Conservation (phyloP, 2,329 filamentous ascomycete species). For the Helotiales sp. region DNA sequence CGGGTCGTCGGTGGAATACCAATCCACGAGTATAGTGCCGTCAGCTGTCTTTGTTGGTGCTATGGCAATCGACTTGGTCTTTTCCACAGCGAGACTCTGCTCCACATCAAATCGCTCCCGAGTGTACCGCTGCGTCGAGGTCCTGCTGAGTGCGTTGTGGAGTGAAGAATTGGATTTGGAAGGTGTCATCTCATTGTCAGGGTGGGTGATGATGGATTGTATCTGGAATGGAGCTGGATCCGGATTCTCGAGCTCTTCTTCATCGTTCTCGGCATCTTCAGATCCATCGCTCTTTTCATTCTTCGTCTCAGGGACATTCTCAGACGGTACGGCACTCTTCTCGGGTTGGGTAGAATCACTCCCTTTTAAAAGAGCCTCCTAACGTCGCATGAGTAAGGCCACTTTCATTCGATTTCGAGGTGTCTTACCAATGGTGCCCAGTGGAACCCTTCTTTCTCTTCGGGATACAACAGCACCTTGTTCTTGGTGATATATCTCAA, state of each 20-base stretch:
- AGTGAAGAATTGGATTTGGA: conserved; percentile 1
- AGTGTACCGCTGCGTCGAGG: conserved; percentile 13
- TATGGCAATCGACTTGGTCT: conserved; percentile 14
- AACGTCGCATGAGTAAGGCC: neutral
- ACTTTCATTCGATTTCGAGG: neutral
- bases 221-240: conserved; percentile 12
- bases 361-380: conserved; percentile 16
- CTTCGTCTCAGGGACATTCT: neutral
- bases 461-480: conserved; percentile 15
- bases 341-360: neutral
- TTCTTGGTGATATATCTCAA: conserved; percentile 17
- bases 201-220: conserved; percentile 3
- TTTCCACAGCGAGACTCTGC: conserved; percentile 11
- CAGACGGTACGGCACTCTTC: neutral
- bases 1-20: conserved; percentile 53
- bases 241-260: conserved; percentile 1
- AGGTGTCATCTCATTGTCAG: conserved; percentile 4
- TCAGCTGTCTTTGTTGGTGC: conserved; percentile 17
- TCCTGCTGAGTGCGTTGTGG: conserved; percentile 11
- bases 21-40: conserved; percentile 47
- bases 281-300: neutral
- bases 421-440: conserved; percentile 13
- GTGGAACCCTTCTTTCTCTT: conserved; percentile 13
- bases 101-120: conserved; percentile 17
- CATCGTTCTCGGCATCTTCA: neutral